Percentiles rank a stretch among this genome's conserved stretches.
Evolutionary conservation across 306 rosid species (phyloP).

Genomic region (Boehmeria nivea): DNA sequence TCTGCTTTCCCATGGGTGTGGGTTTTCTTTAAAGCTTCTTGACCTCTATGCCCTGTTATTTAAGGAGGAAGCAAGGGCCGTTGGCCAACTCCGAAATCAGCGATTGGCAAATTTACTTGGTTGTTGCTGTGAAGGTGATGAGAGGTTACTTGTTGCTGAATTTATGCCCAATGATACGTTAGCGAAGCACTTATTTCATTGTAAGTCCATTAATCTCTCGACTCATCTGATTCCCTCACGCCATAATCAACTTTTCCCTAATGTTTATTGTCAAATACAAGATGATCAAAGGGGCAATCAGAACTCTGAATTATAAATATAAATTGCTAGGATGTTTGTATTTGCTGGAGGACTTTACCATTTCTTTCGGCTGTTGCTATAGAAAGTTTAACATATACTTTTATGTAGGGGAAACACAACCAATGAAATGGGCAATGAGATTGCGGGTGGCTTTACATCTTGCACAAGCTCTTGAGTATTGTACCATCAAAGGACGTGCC

Average conservation of each 20-base stretch:
- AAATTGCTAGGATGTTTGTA: background rate
- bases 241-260: constrained; percentile 8
- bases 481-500: constrained; percentile 85
- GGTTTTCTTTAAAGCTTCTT: constrained; percentile 6
- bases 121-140: constrained; percentile 87
- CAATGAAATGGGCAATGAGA: constrained; percentile 95
- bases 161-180: constrained; percentile 87
- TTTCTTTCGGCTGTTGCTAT: background rate
- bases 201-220: constrained; percentile 42
- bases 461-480: constrained; percentile 93
- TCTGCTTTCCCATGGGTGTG: background rate
- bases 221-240: constrained; percentile 19
- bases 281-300: background rate
- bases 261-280: background rate
- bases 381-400: background rate
- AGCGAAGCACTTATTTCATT: constrained; percentile 95
- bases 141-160: constrained; percentile 89
- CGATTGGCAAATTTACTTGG: constrained; percentile 88
- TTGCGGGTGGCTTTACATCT: constrained; percentile 88
- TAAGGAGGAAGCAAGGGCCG: constrained; percentile 92
- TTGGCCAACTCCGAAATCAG: constrained; percentile 80
- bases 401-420: constrained; percentile 81
- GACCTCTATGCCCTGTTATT: constrained; percentile 14
- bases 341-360: background rate
- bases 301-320: background rate